phyloP scores from a whole-genome alignment of 768 basidiomycete genomes.

The Glaciozyma antarctica region DNA sequence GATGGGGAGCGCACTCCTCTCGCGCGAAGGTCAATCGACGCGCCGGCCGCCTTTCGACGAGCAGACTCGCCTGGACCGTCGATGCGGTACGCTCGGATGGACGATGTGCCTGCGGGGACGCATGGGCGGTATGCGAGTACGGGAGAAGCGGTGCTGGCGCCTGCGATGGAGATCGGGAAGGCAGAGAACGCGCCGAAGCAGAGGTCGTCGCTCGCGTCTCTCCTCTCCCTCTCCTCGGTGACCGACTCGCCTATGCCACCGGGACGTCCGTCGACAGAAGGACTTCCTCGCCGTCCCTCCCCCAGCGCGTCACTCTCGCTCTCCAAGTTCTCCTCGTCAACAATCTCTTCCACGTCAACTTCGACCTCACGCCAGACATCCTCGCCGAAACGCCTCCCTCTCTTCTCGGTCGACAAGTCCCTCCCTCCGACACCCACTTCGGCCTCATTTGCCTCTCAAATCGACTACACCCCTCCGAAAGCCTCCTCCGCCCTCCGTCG shows the following conservation, averaged over 20 bases:
- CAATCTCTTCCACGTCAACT: background rate
- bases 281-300: background rate
- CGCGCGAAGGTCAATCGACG: no score
- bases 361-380: background rate
- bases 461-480: background rate
- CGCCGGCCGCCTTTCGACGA: no score
- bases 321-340: background rate
- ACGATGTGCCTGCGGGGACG: no score
- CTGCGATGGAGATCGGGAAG: background rate
- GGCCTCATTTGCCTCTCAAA: background rate
- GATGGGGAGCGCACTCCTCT: no score
- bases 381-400: background rate
- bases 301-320: background rate
- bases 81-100: no score
- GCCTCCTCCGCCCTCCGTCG: background rate
- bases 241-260: background rate
- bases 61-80: no score
- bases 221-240: background rate
- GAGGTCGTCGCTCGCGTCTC: background rate
- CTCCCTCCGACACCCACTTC: slow-evolving; percentile 25
- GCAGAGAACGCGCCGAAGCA: background rate
- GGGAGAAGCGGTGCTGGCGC: background rate
- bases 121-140: background rate
- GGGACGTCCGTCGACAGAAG: background rate
- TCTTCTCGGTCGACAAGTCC: slow-evolving; percentile 19